These are phyloP conservation scores for Colletotrichum sp. DNA, from an alignment of 2,329 filamentous ascomycete genomes.

Conservation along the genomic window DNA sequence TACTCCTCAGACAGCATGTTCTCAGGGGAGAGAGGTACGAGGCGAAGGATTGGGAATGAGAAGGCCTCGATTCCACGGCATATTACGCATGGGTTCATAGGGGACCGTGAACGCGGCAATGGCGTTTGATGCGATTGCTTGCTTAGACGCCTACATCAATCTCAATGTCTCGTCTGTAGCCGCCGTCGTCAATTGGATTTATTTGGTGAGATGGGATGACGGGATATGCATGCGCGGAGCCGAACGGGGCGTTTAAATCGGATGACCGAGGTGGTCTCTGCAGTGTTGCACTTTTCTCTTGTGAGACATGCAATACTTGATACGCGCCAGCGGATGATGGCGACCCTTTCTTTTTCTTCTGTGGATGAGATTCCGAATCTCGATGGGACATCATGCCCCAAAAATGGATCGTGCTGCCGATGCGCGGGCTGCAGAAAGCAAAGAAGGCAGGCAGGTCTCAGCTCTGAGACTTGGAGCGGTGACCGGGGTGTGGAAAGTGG, in stretches of 20 bases:
- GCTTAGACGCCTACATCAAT: background rate
- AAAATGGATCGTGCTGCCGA: background rate
- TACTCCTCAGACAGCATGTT: background rate
- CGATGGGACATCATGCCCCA: background rate
- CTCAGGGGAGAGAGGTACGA: background rate
- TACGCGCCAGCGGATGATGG: background rate
- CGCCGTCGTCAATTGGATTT: background rate
- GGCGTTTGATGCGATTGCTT: background rate
- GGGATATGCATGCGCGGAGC: background rate
- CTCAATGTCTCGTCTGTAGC: background rate
- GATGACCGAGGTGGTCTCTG: background rate
- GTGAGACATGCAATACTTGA: background rate
- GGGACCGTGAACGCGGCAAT: background rate
- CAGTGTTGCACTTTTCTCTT: background rate
- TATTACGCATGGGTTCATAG: background rate
- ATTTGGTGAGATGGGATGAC: background rate
- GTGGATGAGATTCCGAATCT: background rate
- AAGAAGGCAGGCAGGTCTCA: background rate
- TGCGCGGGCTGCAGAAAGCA: background rate
- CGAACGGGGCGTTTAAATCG: background rate
- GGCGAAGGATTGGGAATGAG: background rate
- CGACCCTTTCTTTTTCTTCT: background rate
- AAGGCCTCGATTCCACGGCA: too few species aligned
- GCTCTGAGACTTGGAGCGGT: constrained; percentile 9
- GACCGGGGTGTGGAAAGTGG: background rate